A percentile compares a stretch with the other conserved stretches of the same genome.
Conservation (phyloP, 371 early-diverging fungal species). For the Chytridiales sp. region DNA sequence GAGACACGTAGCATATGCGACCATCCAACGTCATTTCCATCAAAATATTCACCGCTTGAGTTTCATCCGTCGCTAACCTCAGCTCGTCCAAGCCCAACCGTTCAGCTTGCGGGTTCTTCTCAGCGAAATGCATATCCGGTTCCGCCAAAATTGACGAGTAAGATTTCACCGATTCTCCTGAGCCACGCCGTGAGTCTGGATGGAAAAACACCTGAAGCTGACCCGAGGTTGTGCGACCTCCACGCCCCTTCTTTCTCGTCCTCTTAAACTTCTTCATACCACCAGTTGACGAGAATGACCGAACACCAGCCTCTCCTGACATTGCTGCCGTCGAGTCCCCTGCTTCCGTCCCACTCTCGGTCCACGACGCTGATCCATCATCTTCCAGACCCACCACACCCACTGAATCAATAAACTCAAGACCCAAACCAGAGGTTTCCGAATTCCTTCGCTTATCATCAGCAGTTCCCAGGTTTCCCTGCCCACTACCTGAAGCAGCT, state of each 20-base stretch:
- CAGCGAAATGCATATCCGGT: neutral
- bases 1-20: slow-evolving; percentile 40
- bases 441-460: slow-evolving; percentile 10
- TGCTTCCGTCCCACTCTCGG: slow-evolving; percentile 34
- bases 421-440: slow-evolving; percentile 17
- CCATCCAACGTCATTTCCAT: slow-evolving; percentile 50
- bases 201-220: too few relatives aligned
- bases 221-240: too few relatives aligned
- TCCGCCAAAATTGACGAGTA: too few relatives aligned
- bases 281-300: neutral
- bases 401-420: slow-evolving; percentile 14
- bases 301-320: neutral
- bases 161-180: too few relatives aligned
- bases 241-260: neutral
- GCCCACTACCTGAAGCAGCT: neutral
- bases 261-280: neutral
- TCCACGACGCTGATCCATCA: slow-evolving; percentile 2
- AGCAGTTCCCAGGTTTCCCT: slow-evolving; percentile 4
- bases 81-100: slow-evolving; percentile 34
- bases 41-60: slow-evolving; percentile 46
- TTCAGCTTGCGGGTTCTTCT: neutral
- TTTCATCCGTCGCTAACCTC: slow-evolving; percentile 42
- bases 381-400: slow-evolving; percentile 25
- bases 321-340: slow-evolving; percentile 14
- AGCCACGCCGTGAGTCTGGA: too few relatives aligned